Base-by-base conservation (phyloP, 179 eudicot genomes). In the Silene coronaria region DNA sequence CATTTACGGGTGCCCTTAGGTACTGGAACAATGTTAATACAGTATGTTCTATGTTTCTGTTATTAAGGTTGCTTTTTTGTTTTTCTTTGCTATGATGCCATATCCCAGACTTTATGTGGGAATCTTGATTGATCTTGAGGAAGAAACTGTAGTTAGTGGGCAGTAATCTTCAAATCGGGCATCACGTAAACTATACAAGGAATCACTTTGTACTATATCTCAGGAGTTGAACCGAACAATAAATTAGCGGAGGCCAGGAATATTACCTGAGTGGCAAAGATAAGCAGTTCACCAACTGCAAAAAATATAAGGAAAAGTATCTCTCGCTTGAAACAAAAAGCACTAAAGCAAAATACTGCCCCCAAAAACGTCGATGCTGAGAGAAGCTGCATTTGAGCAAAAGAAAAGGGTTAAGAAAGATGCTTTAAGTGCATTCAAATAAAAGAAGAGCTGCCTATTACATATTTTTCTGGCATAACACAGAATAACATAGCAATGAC, bases 191-290 rank as follows among this genome's bases (percentile, higher is more conserved):
- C 24, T 67, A 32, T 17, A 19, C 6, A 2, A 67, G 48, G 51
- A 30, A 3, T 24, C 55, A 21, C 19, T 19, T 32, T 62, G 22
- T 24, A 42, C 7, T 38, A 64, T 51, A 60, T 60, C 19, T 38
- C 59, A 64, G 3, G 46, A 13, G 62, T 19, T 67, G 10, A 45
- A 57, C 60, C 10, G 36, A 42, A 45, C 46, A 17, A 42, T 0
- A 34, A 24, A 32, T 22, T 7, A 69, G 26, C 5, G 27, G 19
- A 14, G n/a, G n/a, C 7, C 2, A 17, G 21, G 26, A 34, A 19
- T 22, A 2, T 14, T 91, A 95, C 99, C 97, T 95, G 99, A 75
- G 96, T 91, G 75, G 97, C 91, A 83, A 95, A 95, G 67, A 95
- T 82, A 14, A 91, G 88, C 32, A 95, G 81, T 79, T 95, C 97